These are phyloP conservation scores for Candida krabiensis DNA, from an alignment of 805 yeast species.

Conservation along the genomic window DNA sequence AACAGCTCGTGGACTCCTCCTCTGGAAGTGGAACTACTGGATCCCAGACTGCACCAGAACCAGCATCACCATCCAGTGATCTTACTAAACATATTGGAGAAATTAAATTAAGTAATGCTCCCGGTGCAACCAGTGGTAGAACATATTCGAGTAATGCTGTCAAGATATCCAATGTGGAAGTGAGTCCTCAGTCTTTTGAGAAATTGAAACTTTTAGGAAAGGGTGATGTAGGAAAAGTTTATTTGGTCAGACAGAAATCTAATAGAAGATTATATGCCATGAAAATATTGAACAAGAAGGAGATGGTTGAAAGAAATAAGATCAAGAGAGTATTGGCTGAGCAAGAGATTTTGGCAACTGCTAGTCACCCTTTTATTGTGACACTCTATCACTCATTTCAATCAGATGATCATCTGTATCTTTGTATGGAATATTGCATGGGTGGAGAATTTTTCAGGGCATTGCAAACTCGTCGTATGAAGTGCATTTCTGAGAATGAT, in stretches of 20 bases:
- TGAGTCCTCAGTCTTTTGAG: conserved; percentile 83
- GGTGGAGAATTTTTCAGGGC: conserved; percentile 99
- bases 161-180: conserved; percentile 74
- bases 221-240: conserved; percentile 98
- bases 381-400: conserved; percentile 96
- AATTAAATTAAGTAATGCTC: conserved; percentile 32
- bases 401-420: conserved; percentile 83
- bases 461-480: conserved; percentile 82
- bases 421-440: conserved; percentile 99
- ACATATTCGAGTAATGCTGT: conserved; percentile 75
- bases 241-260: conserved; percentile 79
- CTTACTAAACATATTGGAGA: conserved; percentile 39
- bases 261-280: conserved; percentile 81
- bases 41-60: conserved; percentile 15
- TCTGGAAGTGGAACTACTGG: conserved; percentile 2
- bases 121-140: conserved; percentile 46
- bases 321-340: conserved; percentile 94
- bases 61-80: conserved; percentile 10
- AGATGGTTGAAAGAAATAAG: conserved; percentile 93
- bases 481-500: conserved; percentile 82
- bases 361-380: conserved; percentile 96
- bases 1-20: conserved; percentile 30
- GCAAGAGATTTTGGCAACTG: conserved; percentile 92
- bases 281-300: conserved; percentile 87
- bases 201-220: conserved; percentile 88